Conservation (phyloP, 352 stramenopile genomes). For the Phytophthora tubulina region DNA sequence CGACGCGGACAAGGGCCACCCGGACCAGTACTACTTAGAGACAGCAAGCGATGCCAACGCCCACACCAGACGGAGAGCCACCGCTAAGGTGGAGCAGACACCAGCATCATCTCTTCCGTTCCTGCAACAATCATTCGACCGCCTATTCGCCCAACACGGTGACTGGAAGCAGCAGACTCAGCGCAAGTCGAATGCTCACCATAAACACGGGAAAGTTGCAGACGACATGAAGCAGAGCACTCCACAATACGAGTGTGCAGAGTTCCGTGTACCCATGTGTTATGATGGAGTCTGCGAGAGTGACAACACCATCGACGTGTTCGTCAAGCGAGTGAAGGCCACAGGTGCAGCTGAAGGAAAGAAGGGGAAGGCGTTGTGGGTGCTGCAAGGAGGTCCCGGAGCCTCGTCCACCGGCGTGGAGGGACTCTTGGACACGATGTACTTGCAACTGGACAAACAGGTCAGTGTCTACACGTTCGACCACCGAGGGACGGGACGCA, state of each 20-base stretch:
- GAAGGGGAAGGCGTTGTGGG: constrained; percentile 64
- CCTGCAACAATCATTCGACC: constrained; percentile 54
- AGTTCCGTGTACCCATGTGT: constrained; percentile 77
- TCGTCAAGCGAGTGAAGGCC: constrained; percentile 65
- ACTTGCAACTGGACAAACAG: constrained; percentile 53
- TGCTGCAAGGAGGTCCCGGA: constrained; percentile 75
- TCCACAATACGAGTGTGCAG: constrained; percentile 64
- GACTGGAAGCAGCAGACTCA: constrained; percentile 39
- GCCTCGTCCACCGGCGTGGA: constrained; percentile 80
- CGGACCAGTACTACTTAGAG: constrained; percentile 55
- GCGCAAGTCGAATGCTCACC: background rate
- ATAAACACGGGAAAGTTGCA: constrained; percentile 19
- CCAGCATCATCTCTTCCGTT: constrained; percentile 35
- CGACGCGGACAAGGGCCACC: constrained; percentile 34
- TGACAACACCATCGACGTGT: constrained; percentile 61
- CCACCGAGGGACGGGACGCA: constrained; percentile 70
- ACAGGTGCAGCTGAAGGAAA: constrained; percentile 13
- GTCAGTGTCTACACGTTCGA: constrained; percentile 80
- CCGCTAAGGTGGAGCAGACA: constrained; percentile 13
- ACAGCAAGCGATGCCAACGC: constrained; percentile 16
- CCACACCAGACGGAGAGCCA: constrained; percentile 16
- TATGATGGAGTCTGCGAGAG: constrained; percentile 74
- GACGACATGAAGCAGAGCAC: background rate
- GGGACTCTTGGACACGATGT: constrained; percentile 68
- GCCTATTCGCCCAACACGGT: constrained; percentile 34